Base-by-base conservation (phyloP, 2,329 filamentous ascomycete genomes). In the Fusarium newnesense region DNA sequence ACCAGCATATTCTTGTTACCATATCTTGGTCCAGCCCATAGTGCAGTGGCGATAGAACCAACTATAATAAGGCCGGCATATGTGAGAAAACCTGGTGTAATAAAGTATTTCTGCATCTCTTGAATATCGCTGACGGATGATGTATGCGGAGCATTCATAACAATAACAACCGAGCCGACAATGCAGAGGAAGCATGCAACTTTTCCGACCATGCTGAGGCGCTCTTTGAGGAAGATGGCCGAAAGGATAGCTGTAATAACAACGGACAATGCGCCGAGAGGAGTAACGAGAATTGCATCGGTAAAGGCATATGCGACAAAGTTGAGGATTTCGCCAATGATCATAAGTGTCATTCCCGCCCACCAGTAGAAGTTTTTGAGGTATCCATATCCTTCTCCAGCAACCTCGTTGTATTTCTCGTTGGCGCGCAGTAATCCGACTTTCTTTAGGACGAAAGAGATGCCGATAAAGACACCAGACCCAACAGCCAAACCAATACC, bases 1-100 rank as follows among this genome's bases (percentile, higher is more conserved):
- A 98, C 95, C 81, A 99, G 88, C 96, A 99, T 98, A 79, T 93
- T 96, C 87, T 94, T 96, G 85, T 97, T 98, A 54, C 95, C 96
- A 80, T 96, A 99, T 77, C 92, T 89, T 21, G 96, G 96, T 1
- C 90, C 96, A 46, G 90, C 91, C 88, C 92, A 98, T 53, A 96
- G 83, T 2, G 94, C 94, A 40, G 93, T 90, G 70, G 95, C 88
- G 16, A 85, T 77, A 66, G 91, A 93, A 1, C 91, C 94, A 30
- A 96, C 79, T 40, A 98, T 88, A 72, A 98, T 88, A 52, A 98
- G 87, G 39, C 95, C 96, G 0, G 94, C 89, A 80, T 96, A 99
- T 49, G 87, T 88, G 72, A 98, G 85, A 79, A 98, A 98, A 2
- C 94, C 95, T 0, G 96, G 96, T 0, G 93, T 84, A 71, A 98